Base-by-base conservation (phyloP, 1,284 basidiomycete species). In the Amylostereum areolatum region DNA sequence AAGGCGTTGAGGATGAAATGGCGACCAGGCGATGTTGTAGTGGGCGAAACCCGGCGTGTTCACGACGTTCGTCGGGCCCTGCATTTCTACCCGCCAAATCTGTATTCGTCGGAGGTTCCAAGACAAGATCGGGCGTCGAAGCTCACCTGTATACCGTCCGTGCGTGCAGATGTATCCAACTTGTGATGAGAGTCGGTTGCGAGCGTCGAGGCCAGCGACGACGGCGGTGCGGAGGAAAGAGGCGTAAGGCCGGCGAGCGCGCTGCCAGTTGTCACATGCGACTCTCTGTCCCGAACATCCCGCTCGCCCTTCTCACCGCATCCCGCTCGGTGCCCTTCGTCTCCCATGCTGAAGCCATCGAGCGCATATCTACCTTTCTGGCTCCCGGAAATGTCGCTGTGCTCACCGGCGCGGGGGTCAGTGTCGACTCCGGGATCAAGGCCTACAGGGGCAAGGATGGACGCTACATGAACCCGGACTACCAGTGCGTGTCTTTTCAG, bases 361-460 rank as follows among this genome's bases (percentile, higher is more conserved):
- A 84, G 24, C 78, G 83, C 48, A 75, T 94, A 34, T 69, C 80
- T 3, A 62, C 70, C 2, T 94, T 94, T 59, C 66, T 96, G 9
- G 65, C 71, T 0, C 68, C 73, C 2, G 89, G 89, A 36, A 83
- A 82, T 65, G 81, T 83, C 30, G 69, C 85, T 0, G 69, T 94
- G 4, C 64, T 97, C 46, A 95, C 92, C 0, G 93, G 93, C 0
- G 93, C 93, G 0, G 93, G 94, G 3, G 88, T 96, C 51, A 92
- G 88, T 62, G 93, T 96, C 24, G 93, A 97, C 63, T 90, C 85
- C 18, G 93, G 93, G 29, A 94, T 97, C 52, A 74, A 91, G 55
- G 92, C 92, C 11, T 94, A 95, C 66, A 73, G 91, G 54, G 91
- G 90, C 3, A 75, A 78, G 52, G 85, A 92, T 60, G 91, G 92